These are phyloP conservation scores for Colletotrichum horii DNA, from an alignment of 2,329 filamentous ascomycete genomes.

Conservation along the genomic window DNA sequence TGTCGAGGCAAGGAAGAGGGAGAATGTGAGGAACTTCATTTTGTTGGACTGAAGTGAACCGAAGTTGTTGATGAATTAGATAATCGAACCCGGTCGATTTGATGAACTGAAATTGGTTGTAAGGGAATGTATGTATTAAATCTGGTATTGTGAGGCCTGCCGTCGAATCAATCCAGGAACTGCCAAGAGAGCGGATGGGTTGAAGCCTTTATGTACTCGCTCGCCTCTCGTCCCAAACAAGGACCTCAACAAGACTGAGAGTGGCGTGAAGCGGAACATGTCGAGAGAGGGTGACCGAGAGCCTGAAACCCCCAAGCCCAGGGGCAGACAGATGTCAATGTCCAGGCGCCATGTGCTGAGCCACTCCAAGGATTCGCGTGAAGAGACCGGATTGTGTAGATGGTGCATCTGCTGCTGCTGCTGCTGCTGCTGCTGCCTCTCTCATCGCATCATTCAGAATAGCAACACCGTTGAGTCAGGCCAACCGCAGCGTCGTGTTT, in stretches of 20 bases:
- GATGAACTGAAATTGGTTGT: not conserved
- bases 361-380: not conserved
- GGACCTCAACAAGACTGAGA: not conserved
- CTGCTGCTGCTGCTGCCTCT: not conserved
- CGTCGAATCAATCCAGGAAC: not conserved
- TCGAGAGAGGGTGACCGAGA: slow-evolving; percentile 1
- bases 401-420: not conserved
- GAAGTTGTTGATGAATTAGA: not conserved
- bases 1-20: slow-evolving; percentile 13
- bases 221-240: not conserved
- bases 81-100: not conserved
- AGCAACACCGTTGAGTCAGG: slow-evolving; percentile 9
- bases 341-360: not conserved
- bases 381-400: not conserved
- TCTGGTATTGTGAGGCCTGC: slow-evolving; percentile 11
- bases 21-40: slow-evolving; percentile 18
- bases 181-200: not conserved
- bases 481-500: not conserved
- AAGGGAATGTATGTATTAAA: slow-evolving; percentile 18
- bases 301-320: slow-evolving; percentile 11
- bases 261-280: slow-evolving; percentile 11
- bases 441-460: not conserved
- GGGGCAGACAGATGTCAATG: slow-evolving; percentile 8
- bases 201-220: slow-evolving; percentile 3
- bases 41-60: slow-evolving; percentile 18